Conservation (phyloP, 345 rosid species). For the Dipteronia sinensis region DNA sequence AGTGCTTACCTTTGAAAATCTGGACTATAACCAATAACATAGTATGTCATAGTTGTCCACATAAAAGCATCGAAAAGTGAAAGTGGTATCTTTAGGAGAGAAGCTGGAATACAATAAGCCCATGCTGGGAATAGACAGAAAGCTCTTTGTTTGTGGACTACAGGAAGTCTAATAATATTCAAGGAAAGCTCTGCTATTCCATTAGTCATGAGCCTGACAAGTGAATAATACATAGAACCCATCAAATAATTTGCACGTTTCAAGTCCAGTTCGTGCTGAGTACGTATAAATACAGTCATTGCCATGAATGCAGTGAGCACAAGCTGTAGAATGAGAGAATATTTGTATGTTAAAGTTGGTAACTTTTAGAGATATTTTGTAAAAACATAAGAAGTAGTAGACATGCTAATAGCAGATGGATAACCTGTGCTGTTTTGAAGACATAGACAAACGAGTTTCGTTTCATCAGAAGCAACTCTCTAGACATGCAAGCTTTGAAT, state of each 20-base stretch:
- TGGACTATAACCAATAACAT: constrained; percentile 53
- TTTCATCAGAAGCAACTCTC: constrained; percentile 53
- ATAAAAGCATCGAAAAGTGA: constrained; percentile 38
- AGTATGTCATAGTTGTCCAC: constrained; percentile 53
- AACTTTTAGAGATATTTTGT: neutral
- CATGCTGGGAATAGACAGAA: constrained; percentile 49
- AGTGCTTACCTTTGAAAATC: constrained; percentile 37
- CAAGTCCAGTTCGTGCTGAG: constrained; percentile 34
- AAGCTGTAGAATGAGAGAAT: constrained; percentile 26
- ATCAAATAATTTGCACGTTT: constrained; percentile 40
- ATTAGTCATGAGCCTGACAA: constrained; percentile 42
- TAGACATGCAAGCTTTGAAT: constrained; percentile 44
- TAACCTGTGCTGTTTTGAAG: constrained; percentile 39
- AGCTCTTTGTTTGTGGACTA: constrained; percentile 48
- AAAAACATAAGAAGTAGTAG: neutral
- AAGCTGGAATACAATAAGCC: constrained; percentile 55
- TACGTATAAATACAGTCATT: constrained; percentile 40
- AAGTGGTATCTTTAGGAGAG: constrained; percentile 44
- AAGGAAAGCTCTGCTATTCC: constrained; percentile 50
- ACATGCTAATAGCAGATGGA: neutral
- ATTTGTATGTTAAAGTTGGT: neutral
- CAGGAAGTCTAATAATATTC: constrained; percentile 43
- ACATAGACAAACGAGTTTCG: constrained; percentile 44
- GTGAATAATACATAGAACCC: constrained; percentile 40
- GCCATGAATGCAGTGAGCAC: constrained; percentile 33